These are phyloP conservation scores for Plenodomus lindquistii DNA, from an alignment of 2,329 filamentous ascomycete species.

Conservation along the genomic window DNA sequence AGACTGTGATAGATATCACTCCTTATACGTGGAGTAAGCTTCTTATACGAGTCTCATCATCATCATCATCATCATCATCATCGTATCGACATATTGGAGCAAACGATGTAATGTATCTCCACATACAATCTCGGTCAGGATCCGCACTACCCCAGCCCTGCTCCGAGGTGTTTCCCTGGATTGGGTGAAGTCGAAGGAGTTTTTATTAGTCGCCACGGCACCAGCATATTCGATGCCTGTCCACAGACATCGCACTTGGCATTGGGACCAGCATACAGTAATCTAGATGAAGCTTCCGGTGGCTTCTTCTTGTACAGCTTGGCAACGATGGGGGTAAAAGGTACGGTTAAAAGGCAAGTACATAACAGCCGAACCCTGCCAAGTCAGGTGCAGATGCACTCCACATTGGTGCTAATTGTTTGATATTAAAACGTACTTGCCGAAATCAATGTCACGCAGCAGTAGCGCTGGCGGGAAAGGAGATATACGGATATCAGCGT, in stretches of 20 bases:
- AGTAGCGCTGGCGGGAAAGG: too few species aligned
- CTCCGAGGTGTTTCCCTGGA: not conserved
- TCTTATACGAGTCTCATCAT: not conserved
- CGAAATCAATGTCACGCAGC: too few species aligned
- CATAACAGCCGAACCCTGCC: conserved; percentile 6
- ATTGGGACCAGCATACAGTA: conserved; percentile 2
- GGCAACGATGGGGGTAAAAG: conserved; percentile 1
- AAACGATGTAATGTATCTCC: not conserved
- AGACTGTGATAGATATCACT: not conserved
- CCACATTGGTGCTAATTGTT: conserved; percentile 3
- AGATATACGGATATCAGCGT: too few species aligned
- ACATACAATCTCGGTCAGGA: not conserved
- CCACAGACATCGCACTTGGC: not conserved
- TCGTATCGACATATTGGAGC: not conserved
- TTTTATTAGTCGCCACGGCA: conserved; percentile 3
- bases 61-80: not conserved
- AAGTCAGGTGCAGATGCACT: not conserved
- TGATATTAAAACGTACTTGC: conserved; percentile 5
- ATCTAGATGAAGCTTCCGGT: conserved; percentile 24
- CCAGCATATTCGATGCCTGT: conserved; percentile 2
- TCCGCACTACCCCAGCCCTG: not conserved
- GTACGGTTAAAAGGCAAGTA: conserved; percentile 16
- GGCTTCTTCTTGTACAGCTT: conserved; percentile 21
- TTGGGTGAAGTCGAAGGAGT: not conserved
- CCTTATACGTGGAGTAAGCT: not conserved